Base-by-base conservation (phyloP, 352 stramenopile species). In the Phytophthora palmivora region DNA sequence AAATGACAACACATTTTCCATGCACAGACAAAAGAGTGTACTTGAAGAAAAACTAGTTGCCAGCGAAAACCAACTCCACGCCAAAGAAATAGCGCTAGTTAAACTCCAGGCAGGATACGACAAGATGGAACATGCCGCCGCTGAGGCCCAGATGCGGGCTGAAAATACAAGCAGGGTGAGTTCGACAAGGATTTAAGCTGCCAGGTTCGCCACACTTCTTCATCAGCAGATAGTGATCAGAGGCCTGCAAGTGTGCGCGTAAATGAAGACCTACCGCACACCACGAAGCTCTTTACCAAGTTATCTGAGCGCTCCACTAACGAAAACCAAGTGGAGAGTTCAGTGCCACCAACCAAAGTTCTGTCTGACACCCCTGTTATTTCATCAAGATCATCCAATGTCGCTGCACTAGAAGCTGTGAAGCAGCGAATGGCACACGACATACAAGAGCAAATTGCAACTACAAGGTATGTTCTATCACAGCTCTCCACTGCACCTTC, bases 1-100 rank as follows among this genome's bases (percentile, higher is more conserved):
- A 4, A 24, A 6, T 39, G 8, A 30, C 18, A 59, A 42, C 42
- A 39, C 37, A 10, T 22, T 62, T 48, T 16, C 11, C 22, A 32
- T 63, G 15, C 51, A 7, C 41, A 90, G 81, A 49, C 78, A 88
- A 26, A 87, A 85, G 30, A 72, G 64, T 24, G 67, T 65, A n/a
- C 22, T 77, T 0, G 76, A 90, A 60, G 76, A 87, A 38, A 73
- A 74, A 10, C 52, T 90, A 12, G 63, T 61, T 0, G 44, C 53
- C 5, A 66, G 47, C 15, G 70, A 86, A 50, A 86, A 63, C 15
- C 71, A 80, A 7, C 56, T 74, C 0, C 59, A 70, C 24, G 61
- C 62, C 1, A 77, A 76, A 55, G 81, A 87, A 16, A 34, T 76
- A 32, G 70, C 72, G 2, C 33, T 83, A 0, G 28, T 41, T 4